Evolutionary conservation across 2,329 filamentous ascomycete species (phyloP).

Genomic region (Microdochium paspali): DNA sequence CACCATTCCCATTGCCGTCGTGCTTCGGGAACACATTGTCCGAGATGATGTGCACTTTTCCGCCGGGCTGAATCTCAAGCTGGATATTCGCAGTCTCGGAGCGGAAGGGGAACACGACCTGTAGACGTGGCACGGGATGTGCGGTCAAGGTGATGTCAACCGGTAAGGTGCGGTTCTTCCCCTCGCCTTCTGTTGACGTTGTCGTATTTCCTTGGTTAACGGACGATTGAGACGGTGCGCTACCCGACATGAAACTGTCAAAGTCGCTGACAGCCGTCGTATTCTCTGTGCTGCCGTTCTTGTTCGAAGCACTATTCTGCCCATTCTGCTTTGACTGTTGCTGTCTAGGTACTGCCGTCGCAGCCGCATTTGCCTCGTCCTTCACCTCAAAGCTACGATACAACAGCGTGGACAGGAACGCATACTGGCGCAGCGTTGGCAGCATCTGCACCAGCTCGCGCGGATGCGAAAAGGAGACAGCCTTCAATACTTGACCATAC

Average conservation of each 20-base stretch:
- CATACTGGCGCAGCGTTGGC: slow-evolving; percentile 68
- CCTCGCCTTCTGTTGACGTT: background rate
- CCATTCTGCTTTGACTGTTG: background rate
- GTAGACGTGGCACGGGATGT: slow-evolving; percentile 36
- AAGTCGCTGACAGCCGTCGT: background rate
- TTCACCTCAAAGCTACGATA: slow-evolving; percentile 45
- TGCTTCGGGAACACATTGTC: slow-evolving; percentile 39
- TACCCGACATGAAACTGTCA: background rate
- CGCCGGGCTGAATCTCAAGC: slow-evolving; percentile 51
- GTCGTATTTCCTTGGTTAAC: background rate
- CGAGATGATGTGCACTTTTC: slow-evolving; percentile 44
- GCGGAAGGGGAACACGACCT: slow-evolving; percentile 44
- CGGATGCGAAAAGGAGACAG: slow-evolving; percentile 70
- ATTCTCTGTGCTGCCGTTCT: background rate
- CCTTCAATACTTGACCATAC: slow-evolving; percentile 56
- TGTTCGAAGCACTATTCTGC: slow-evolving; percentile 7
- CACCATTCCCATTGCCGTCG: slow-evolving; percentile 2
- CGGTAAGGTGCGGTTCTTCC: slow-evolving; percentile 2
- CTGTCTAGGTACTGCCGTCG: background rate
- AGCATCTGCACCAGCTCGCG: slow-evolving; percentile 65
- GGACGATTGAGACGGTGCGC: background rate
- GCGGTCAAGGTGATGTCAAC: slow-evolving; percentile 44
- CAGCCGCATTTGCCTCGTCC: slow-evolving; percentile 4
- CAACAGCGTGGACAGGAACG: slow-evolving; percentile 57
- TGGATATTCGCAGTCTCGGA: slow-evolving; percentile 40